Conservation (phyloP, 495 filamentous ascomycete species). For the Trypethelium eluteriae region DNA sequence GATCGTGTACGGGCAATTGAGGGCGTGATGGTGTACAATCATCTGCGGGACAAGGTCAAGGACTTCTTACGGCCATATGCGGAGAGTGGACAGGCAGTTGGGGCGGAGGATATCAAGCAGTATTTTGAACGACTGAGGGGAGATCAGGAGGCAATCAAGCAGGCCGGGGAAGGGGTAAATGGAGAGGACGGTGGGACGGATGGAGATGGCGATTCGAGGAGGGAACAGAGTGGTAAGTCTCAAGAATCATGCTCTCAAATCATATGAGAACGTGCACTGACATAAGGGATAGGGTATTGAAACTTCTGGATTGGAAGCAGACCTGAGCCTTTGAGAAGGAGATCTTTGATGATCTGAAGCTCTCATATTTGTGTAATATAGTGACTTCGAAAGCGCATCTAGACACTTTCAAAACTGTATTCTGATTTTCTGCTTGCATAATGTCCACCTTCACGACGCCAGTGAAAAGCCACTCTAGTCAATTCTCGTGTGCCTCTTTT, state of each 20-base stretch:
- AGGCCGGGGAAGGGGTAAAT: conserved; percentile 43
- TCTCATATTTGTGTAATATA: not conserved
- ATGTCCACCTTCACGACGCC: too few relatives aligned
- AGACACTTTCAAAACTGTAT: too few relatives aligned
- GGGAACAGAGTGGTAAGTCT: conserved; percentile 49
- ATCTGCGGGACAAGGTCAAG: conserved; percentile 89
- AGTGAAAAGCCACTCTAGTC: too few relatives aligned
- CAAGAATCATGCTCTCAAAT: too few relatives aligned
- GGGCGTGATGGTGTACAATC: conserved; percentile 94
- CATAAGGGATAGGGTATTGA: not conserved
- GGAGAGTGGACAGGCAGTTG: conserved; percentile 74
- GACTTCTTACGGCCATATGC: conserved; percentile 88
- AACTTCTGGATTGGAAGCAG: not conserved
- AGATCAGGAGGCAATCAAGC: conserved; percentile 57
- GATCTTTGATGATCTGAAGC: too few relatives aligned
- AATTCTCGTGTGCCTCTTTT: too few relatives aligned
- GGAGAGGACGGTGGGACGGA: conserved; percentile 37
- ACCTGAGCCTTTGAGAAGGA: too few relatives aligned
- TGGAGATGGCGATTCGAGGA: conserved; percentile 31
- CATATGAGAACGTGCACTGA: not conserved
- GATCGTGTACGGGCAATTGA: conserved; percentile 91
- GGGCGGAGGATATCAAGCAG: conserved; percentile 88
- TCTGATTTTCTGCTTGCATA: too few relatives aligned
- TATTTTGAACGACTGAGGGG: conserved; percentile 92
- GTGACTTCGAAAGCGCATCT: too few relatives aligned